A percentile compares a stretch with the other conserved stretches of the same genome.
Conservation (phyloP, 2,329 filamentous ascomycete genomes). For the Cadophora sp. region DNA sequence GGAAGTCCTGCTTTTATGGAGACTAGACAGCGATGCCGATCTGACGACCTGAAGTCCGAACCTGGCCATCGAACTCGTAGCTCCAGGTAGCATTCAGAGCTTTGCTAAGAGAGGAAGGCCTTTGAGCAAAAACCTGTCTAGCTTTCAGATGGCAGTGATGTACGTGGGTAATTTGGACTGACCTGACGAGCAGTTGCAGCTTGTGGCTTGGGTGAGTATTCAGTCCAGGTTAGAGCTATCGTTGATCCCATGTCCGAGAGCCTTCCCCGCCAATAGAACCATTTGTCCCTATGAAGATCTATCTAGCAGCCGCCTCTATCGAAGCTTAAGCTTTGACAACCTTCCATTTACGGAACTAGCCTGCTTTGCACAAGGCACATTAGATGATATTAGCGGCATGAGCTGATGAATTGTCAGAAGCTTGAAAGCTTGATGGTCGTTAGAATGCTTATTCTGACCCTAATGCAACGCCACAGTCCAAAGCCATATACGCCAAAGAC, state of each 20-base stretch:
- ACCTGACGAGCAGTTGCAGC: background rate
- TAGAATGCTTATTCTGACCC: background rate
- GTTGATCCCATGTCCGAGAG: background rate
- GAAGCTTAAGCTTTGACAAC: conserved; percentile 2
- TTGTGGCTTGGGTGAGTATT: background rate
- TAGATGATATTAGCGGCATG: background rate
- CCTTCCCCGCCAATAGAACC: conserved; percentile 14
- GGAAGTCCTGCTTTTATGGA: background rate
- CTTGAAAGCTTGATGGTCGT: conserved; percentile 8
- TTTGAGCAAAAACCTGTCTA: background rate
- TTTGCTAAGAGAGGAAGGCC: background rate
- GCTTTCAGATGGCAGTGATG: background rate
- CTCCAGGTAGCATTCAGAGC: too few relatives aligned
- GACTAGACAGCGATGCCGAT: background rate
- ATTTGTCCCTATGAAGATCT: conserved; percentile 1
- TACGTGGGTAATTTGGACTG: background rate
- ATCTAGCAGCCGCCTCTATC: background rate
- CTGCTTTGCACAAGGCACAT: background rate
- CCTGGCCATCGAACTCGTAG: background rate
- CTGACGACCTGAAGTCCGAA: background rate
- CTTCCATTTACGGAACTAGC: background rate
- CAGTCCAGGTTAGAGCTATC: background rate
- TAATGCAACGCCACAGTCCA: background rate
- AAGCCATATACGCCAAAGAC: too few relatives aligned
- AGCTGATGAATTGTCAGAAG: background rate